Evolutionary conservation across 208 protist genomes (phyloP).

Genomic region (Trypanosoma conorhini): DNA sequence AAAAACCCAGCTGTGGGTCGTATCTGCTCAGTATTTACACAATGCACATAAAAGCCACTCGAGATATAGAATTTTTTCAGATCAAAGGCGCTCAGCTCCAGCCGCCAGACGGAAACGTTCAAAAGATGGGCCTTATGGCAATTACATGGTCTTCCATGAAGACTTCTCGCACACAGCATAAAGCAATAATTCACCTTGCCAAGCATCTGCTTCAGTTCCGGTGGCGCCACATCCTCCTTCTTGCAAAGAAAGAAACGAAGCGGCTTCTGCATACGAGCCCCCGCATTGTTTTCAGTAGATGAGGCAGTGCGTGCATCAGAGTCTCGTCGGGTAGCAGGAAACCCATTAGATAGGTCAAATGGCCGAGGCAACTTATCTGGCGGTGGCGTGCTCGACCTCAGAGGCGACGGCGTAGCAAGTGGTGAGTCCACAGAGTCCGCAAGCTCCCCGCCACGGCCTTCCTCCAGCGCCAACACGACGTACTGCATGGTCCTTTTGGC

Average conservation of each 20-base stretch:
- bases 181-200: constrained; percentile 79
- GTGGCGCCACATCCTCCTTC: constrained; percentile 68
- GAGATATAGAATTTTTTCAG: constrained; percentile 20
- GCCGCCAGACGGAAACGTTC: constrained; percentile 37
- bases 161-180: constrained; percentile 43
- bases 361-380: not conserved
- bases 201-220: constrained; percentile 66
- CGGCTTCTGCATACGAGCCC: not conserved
- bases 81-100: constrained; percentile 47
- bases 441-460: not conserved
- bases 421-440: not conserved
- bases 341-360: not conserved
- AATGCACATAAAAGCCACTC: constrained; percentile 14
- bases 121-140: constrained; percentile 66
- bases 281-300: not conserved
- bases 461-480: constrained; percentile 48
- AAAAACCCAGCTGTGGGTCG: constrained; percentile 76
- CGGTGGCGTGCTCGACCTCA: not conserved
- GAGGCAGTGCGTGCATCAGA: not conserved
- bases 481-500: constrained; percentile 41
- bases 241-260: constrained; percentile 62
- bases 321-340: not conserved
- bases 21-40: constrained; percentile 33
- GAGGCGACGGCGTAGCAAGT: not conserved
- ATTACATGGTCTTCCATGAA: constrained; percentile 29